Evolutionary conservation across 1,284 basidiomycete genomes (phyloP), one percentile per base, ranked within the genome.

Genomic region (Lignosus rhinocerotis): DNA sequence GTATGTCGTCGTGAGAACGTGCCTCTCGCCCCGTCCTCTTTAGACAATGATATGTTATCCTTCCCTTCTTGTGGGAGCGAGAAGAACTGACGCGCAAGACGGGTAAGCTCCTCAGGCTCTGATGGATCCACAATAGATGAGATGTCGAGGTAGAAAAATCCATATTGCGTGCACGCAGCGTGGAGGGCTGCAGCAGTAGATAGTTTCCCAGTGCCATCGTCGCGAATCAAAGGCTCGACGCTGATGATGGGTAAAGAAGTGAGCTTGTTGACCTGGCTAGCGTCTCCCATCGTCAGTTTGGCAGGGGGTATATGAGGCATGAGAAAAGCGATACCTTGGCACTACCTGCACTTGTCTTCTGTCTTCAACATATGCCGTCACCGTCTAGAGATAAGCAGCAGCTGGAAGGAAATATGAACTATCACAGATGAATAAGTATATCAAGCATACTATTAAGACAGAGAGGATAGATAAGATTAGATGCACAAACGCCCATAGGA

Each of bases 121-220:
- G 75, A 68, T 0, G 73, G 72, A 41, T 84, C 75, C 17, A 86
- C 72, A 64, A 80, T 89, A 2, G 78, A 73, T 9, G 82, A 81
- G 43, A 93, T 79, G 56, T 90, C 82, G 50, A 95, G 78, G 71
- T 95, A 96, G 75, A 95, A 93, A 79, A 95, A 95, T 0, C 93
- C 93, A 57, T 85, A 91, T 56, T 90, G 77, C 17, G 87, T 68
- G 68, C 91, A 94, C 12, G 92, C 92, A 0, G 75, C 69, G 69
- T 94, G 92, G 10, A 94, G 73, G 0, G 83, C 81, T 17, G 78
- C 75, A 5, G 89, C 83, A 0, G 82, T 80, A 2, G 78, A 75
- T 12, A 76, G 69, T 33, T 83, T 71, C 17, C 70, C 76, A n/a
- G 69, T 64, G 16, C 71, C 68, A 47, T 77, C 72, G 10, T 64